Evolutionary conservation across 2,329 filamentous ascomycete genomes (phyloP), one percentile per base, ranked within the genome.

Genomic region (Arthrinium puccinioides): DNA sequence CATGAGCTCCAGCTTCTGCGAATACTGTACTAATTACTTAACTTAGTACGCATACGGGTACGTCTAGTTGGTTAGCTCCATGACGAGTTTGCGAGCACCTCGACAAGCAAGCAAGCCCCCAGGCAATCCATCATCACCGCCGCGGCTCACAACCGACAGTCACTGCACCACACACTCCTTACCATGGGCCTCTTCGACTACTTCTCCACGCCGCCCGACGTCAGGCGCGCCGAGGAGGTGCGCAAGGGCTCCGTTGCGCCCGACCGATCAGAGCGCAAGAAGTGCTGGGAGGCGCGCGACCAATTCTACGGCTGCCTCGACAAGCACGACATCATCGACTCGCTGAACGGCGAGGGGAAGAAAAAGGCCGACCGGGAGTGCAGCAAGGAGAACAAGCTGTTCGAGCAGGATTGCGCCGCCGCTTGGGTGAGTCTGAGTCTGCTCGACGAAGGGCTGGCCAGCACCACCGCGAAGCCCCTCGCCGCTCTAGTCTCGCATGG

Each of bases 281-380:
- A 76, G 55, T 98, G 92, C 76, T 98, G 90, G 84, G 84, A 87
- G 53, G 81, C 84, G 32, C 80, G 92, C 49, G 92, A 98, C 65
- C 64, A 66, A 45, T 97, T 92, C 72, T 97, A 94, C 62, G 66
- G 70, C 47, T 98, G 92, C 56, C 74, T 98, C 31, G 88, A 97
- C 63, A 74, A 74, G 47, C 73, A 88, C 67, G 67, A 73, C 55
- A 90, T 98, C 49, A 60, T 95, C 46, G 89, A 98, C 62, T 86
- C 76, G 36, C 69, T 87, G 41, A 70, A 38, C 16, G 52, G 46
- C 64, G 52, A 66, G 69, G 41, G 75, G 72, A 47, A 71, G 72
- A 43, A 72, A 72, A 40, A 72, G 68, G 38, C 63, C 64, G 44
- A 71, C 24, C 51, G 70, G 44, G 67, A 70, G 37, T 89, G 84